Evolutionary conservation across 176 grass and related monocot genomes (phyloP).

Genomic region (Calamus simplicifolius): DNA sequence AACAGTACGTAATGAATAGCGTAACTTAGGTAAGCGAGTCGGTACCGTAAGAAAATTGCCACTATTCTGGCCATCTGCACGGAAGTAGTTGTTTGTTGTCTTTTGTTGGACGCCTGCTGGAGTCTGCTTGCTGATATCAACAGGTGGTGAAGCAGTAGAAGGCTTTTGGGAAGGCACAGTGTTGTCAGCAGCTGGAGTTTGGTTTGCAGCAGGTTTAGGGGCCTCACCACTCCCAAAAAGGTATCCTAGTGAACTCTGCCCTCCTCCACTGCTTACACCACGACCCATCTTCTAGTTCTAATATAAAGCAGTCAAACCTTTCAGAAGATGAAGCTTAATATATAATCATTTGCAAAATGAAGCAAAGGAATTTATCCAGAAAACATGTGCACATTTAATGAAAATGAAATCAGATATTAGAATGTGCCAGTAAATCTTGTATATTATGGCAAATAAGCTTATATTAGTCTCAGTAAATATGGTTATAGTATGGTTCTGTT

Average conservation of each 20-base stretch:
- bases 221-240: constrained; percentile 6
- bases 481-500: too few relatives aligned
- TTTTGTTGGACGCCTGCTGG: constrained; percentile 10
- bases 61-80: constrained; percentile 9
- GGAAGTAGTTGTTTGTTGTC: constrained; percentile 5
- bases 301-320: too few relatives aligned
- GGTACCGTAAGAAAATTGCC: constrained; percentile 9
- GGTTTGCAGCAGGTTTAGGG: constrained; percentile 1
- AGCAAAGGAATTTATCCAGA: too few relatives aligned
- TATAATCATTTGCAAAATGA: too few relatives aligned
- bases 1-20: too few relatives aligned
- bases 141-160: neutral
- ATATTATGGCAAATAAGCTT: too few relatives aligned
- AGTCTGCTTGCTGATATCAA: constrained; percentile 3
- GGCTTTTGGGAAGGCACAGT: too few relatives aligned
- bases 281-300: constrained; percentile 1
- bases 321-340: too few relatives aligned
- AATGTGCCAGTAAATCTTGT: too few relatives aligned
- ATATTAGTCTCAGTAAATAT: too few relatives aligned
- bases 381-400: too few relatives aligned
- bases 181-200: neutral
- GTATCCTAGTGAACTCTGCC: constrained; percentile 16
- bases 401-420: too few relatives aligned
- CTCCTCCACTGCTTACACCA: constrained; percentile 14
- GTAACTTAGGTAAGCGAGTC: neutral